Conservation (phyloP, 305 asterid species). For the Solanum hybrid region DNA sequence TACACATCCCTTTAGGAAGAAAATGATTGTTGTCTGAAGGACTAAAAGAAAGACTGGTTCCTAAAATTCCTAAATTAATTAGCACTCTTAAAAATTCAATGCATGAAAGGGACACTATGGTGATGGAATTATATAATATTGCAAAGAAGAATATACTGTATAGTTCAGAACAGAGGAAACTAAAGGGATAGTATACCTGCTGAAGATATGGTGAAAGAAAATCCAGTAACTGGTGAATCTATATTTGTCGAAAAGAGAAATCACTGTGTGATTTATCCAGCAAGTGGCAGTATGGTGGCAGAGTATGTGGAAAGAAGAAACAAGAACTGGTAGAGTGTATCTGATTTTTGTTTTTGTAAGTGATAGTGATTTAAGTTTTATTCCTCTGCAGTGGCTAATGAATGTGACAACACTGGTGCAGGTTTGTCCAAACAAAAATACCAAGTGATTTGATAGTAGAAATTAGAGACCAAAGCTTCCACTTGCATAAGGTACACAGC, state of each 20-base stretch:
- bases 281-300: constrained; percentile 9
- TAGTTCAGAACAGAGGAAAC: not conserved
- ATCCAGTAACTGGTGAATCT: not conserved
- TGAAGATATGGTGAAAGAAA: constrained; percentile 1
- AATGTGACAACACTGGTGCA: not conserved
- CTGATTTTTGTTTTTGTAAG: not conserved
- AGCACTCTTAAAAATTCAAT: not conserved
- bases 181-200: constrained; percentile 5
- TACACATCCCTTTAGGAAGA: not conserved
- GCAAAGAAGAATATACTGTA: not conserved
- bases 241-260: constrained; percentile 10
- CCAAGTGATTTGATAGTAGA: constrained; percentile 19
- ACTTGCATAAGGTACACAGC: constrained; percentile 16
- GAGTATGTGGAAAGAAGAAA: constrained; percentile 17
- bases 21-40: not conserved
- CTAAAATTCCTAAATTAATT: not conserved
- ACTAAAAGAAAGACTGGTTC: not conserved
- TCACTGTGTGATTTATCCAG: constrained; percentile 14
- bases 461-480: constrained; percentile 18
- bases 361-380: not conserved
- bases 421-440: constrained; percentile 14
- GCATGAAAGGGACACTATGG: not conserved
- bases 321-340: constrained; percentile 11
- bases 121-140: not conserved
- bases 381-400: not conserved